A percentile compares a stretch with the other conserved stretches of the same genome.
Conservation (phyloP, 495 filamentous ascomycete genomes). For the Apodospora peruviana region DNA sequence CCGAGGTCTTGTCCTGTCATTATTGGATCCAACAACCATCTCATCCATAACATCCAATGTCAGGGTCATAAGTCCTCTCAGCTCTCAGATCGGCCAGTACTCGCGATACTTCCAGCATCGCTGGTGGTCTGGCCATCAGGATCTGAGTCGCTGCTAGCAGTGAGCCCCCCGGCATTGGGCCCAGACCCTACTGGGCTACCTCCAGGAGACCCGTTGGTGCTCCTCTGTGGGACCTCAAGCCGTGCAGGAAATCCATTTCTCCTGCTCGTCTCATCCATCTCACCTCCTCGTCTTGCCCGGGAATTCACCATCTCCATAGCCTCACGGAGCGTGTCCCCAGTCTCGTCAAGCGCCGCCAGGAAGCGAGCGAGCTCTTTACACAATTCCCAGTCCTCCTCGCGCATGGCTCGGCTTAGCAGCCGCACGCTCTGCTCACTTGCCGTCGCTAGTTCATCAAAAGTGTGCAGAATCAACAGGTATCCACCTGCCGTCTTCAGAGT, state of each 20-base stretch:
- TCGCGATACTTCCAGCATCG: slow-evolving; percentile 23
- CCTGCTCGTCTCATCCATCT: slow-evolving; percentile 25
- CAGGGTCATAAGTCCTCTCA: too few species aligned
- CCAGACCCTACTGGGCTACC: slow-evolving; percentile 4
- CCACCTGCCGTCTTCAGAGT: slow-evolving; percentile 94
- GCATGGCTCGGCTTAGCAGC: slow-evolving; percentile 73
- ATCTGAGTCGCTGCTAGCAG: slow-evolving; percentile 23
- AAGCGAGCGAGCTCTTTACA: slow-evolving; percentile 94
- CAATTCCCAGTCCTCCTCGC: slow-evolving; percentile 88
- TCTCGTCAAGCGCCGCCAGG: slow-evolving; percentile 83
- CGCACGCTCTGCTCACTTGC: slow-evolving; percentile 77
- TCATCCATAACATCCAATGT: too few species aligned
- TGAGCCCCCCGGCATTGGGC: slow-evolving; percentile 8
- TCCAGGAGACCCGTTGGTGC: slow-evolving; percentile 20
- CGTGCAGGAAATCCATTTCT: slow-evolving; percentile 43
- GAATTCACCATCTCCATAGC: slow-evolving; percentile 69
- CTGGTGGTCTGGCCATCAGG: slow-evolving; percentile 20
- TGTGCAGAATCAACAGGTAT: slow-evolving; percentile 92
- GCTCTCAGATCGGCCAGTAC: slow-evolving; percentile 8
- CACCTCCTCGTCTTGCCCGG: slow-evolving; percentile 35
- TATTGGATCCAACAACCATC: too few species aligned
- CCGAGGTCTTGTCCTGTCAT: too few species aligned
- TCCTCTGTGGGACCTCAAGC: slow-evolving; percentile 44
- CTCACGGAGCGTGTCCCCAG: slow-evolving; percentile 72
- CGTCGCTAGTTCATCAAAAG: slow-evolving; percentile 77